Base-by-base conservation (phyloP, 768 basidiomycete species). In the Polyporus arcularius region DNA sequence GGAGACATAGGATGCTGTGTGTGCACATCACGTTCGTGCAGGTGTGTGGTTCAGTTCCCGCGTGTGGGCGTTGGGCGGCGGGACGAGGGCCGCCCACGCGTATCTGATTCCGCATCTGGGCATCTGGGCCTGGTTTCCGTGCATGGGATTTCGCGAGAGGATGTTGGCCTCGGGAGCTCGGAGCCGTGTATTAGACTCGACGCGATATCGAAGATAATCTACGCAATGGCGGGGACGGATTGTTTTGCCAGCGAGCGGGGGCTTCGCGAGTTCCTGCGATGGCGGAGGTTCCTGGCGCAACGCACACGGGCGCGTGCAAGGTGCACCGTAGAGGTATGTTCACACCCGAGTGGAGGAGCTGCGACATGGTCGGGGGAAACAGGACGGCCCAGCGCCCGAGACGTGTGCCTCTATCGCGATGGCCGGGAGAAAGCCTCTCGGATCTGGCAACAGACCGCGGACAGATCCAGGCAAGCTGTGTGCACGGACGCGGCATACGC, bases 141-240 rank as follows among this genome's bases (percentile, higher is more conserved):
- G 53, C 53, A 38, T 39, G 54, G 30, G 40, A 21, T 18, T 47
- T 35, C 55, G 51, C 48, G 51, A 58, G 61, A 30, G 53, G 53
- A 47, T 16, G 40, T 16, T 16, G 47, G 18, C 53, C 52, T 63
- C 62, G 62, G 62, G 57, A 47, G 57, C 57, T 43, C 62, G 62
- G 62, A 54, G n/a, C 62, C 62, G 62, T 63, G 57, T 53, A 59
- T 46, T 55, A 56, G 57, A 51, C 57, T 42, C 46, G 46, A 30
- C 46, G 47, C 30, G 62, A 58, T 63, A 59, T 63, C 57, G 52
- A 63, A 55, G 62, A 63, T 63, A 58, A 63, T 63, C 62, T 58
- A 28, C 42, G 28, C 4, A 26, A 26, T 48, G 46, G 28, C 46
- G 28, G 28, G 8, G 28, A 12, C 12, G 46, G 26, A 46, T 47